Evolutionary conservation across 768 basidiomycete genomes (phyloP).

Genomic region (Sporobolomyces pararoseus): DNA sequence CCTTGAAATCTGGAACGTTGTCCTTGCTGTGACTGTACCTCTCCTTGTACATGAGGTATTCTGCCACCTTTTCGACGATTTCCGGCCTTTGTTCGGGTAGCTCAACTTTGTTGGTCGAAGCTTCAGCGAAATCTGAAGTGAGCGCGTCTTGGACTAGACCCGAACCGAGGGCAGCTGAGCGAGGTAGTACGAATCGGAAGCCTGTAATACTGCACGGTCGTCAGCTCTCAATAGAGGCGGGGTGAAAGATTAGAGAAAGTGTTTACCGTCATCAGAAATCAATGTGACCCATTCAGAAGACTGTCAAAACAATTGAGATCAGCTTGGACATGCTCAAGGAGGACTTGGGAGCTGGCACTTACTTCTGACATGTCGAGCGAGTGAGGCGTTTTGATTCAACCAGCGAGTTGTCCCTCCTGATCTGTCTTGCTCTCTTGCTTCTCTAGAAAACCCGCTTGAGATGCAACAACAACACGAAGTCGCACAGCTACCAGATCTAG

Average conservation of each 20-base stretch:
- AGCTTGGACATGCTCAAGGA: background rate
- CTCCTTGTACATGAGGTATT: conserved; percentile 43
- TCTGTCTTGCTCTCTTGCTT: background rate
- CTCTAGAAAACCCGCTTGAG: too few species aligned
- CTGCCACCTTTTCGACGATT: conserved; percentile 38
- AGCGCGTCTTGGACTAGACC: conserved; percentile 32
- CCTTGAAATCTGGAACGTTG: conserved; percentile 38
- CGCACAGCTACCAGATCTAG: conserved; percentile 12
- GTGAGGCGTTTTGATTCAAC: background rate
- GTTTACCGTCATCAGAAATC: conserved; percentile 30
- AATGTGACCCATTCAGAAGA: conserved; percentile 30
- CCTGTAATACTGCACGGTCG: conserved; percentile 4
- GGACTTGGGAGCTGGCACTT: background rate
- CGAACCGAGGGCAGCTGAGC: conserved; percentile 29
- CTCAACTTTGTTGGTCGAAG: background rate
- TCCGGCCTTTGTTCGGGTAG: conserved; percentile 37
- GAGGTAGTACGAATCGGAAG: conserved; percentile 40
- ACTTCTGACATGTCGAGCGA: background rate
- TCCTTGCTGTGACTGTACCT: conserved; percentile 27
- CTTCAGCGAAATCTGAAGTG: conserved; percentile 32
- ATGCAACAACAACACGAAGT: background rate
- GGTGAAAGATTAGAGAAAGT: background rate
- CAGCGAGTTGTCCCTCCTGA: background rate
- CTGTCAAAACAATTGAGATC: conserved; percentile 3
- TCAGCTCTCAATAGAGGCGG: background rate